Evolutionary conservation across 2,329 filamentous ascomycete genomes (phyloP).

Genomic region (Microcyclosporella mali): DNA sequence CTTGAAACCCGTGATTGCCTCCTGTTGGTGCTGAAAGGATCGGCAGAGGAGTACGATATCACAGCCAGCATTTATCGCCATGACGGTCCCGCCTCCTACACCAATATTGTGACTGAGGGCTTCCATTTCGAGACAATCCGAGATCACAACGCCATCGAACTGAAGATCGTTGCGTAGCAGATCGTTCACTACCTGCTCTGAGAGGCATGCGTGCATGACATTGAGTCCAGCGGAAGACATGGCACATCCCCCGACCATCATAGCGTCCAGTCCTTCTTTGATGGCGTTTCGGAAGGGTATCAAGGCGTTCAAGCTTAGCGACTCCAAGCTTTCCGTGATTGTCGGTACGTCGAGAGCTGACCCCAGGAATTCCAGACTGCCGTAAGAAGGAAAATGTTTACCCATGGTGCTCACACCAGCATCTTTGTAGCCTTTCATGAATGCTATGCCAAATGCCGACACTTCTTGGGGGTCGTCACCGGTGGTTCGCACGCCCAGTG

Average conservation of each 20-base stretch:
- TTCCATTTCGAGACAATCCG: constrained; percentile 95
- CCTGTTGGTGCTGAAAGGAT: constrained; percentile 80
- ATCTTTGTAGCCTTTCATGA: constrained; percentile 87
- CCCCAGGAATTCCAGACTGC: constrained; percentile 87
- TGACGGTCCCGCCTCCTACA: constrained; percentile 93
- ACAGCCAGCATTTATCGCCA: constrained; percentile 94
- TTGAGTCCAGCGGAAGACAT: constrained; percentile 90
- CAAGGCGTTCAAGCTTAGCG: constrained; percentile 82
- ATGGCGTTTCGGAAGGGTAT: constrained; percentile 91
- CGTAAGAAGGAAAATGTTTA: constrained; percentile 95
- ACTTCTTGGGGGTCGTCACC: constrained; percentile 94
- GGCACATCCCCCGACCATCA: constrained; percentile 92
- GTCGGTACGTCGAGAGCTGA: constrained; percentile 89
- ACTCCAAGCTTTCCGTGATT: constrained; percentile 89
- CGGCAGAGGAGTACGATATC: constrained; percentile 85
- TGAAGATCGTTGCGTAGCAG: constrained; percentile 80
- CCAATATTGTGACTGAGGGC: constrained; percentile 91
- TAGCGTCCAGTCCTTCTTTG: constrained; percentile 76
- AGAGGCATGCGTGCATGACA: constrained; percentile 90
- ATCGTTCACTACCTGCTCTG: constrained; percentile 87
- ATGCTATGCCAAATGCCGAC: constrained; percentile 83
- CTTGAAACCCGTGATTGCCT: constrained; percentile 84
- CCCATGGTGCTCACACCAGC: constrained; percentile 83
- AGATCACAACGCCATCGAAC: constrained; percentile 88
- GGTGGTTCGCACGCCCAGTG: constrained; percentile 78